Base-by-base conservation (phyloP, 2,329 filamentous ascomycete species). In the Sporothrix variecibatus region DNA sequence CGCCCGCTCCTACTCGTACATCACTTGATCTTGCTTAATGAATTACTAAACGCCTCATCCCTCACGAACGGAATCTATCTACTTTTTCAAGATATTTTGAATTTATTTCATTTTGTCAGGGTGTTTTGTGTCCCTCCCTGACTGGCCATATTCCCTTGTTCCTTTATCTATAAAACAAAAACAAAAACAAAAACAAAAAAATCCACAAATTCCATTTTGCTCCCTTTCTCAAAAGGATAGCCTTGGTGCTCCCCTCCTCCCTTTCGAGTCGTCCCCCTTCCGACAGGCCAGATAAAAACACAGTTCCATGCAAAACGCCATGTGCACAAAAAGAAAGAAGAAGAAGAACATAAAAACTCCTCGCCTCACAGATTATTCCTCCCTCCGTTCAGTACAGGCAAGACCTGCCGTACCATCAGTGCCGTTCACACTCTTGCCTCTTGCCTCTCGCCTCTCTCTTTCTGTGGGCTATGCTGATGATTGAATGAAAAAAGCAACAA, bases 381-480 rank as follows among this genome's bases (percentile, higher is more conserved):
- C 62, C n/a, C 38, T 28, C 15, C 9, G 2, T 67, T 15, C 7
- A 12, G 2, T 46, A 34, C 20, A 43, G 60, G 12, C 38, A 26
- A 17, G 15, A 15, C 31, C 9, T 12, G 38, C 38, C 62, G 6
- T 23, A 15, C 62, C 62, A 46, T 20, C 38, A 23, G 5, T 62
- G 17, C 60, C n/a, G 9, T 43, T 38, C 38, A 9, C 40, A 12
- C 40, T 20, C 43, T 15, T 65, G n/a, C 60, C 12, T 40, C 58
- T 17, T 17, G 40, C 20, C 60, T 15, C 23, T 28, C 43, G 6
- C 51, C 28, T 60, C 1, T 20, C 51, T 15, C 28, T 15, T 60
- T 17, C 38, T 40, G 62, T 67, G 62, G 38, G 62, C 62, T 28
- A 67, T 67, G 62, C 62, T 67, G 62, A 67, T 67, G 62, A 46